Conservation (phyloP, 163 green algal species). For the Coccomyxa subellipsoidea region DNA sequence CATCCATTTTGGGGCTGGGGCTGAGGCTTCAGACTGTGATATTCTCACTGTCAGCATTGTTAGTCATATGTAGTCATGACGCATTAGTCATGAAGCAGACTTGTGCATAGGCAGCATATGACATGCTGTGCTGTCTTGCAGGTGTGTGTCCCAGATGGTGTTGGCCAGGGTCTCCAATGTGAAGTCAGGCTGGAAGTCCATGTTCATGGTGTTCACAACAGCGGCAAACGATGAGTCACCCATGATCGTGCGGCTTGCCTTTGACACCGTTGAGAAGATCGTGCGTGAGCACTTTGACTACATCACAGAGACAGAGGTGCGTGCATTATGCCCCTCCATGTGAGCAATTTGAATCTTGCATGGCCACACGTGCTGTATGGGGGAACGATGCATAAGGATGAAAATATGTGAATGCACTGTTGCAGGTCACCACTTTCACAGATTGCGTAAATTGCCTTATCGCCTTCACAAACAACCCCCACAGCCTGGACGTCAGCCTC, state of each 20-base stretch:
- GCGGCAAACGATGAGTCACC: conserved; percentile 79
- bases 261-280: conserved; percentile 98
- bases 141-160: conserved; percentile 90
- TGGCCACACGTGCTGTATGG: not conserved
- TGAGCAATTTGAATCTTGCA: conserved; percentile 29
- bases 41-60: too few relatives aligned
- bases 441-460: conserved; percentile 99
- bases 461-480: conserved; percentile 96
- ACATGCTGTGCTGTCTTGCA: conserved; percentile 6
- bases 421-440: conserved; percentile 88
- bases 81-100: too few relatives aligned
- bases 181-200: conserved; percentile 95
- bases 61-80: too few relatives aligned
- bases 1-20: too few relatives aligned
- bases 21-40: too few relatives aligned
- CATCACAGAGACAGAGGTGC: conserved; percentile 89
- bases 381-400: not conserved
- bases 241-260: conserved; percentile 84
- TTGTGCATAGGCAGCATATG: not conserved
- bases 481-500: conserved; percentile 83
- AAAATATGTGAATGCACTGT: not conserved
- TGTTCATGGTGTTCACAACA: conserved; percentile 99
- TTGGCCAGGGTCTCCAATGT: conserved; percentile 87
- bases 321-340: conserved; percentile 49
- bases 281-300: conserved; percentile 92